Evolutionary conservation across 306 rosid species (phyloP), one percentile per base, ranked within the genome.

Genomic region (Vicia faba): DNA sequence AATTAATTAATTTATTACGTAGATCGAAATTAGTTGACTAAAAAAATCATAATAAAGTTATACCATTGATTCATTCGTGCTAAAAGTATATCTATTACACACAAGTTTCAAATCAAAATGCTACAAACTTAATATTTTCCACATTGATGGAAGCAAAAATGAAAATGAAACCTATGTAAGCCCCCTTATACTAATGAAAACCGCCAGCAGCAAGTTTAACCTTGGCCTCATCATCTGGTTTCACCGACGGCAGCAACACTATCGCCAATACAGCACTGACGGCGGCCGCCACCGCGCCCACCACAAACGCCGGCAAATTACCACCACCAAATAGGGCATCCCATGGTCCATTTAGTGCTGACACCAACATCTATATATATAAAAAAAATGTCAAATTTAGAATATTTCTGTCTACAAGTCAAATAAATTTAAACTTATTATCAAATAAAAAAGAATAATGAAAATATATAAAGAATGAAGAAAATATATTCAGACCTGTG

Each of bases 251-350:
- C 18, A 61, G 6, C 18, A 61, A 19, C 11, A 61, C 36, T 11
- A 61, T 40, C 2, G 67, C 67, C 50, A 61, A 39, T 11, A 61
- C 0, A 2, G 19, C 67, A 40, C 67, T 61, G 5, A 61, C 13
- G 5, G 4, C 67, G 0, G 51, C 51, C 2, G 35, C 35, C 19
- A 61, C 35, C 0, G 67, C 67, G 0, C 13, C 67, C 67, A 40
- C 67, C 67, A 61, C 49, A 11, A 61, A 61, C 5, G 67, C 49
- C 7, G 67, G 51, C 35, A 61, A 61, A 40, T 61, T 61, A 16
- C 67, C 67, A 40, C 67, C 67, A 19, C 67, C 67, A 20, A 61
- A 61, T 6, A 61, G 2, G 3, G 20, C 51, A 40, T 61, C 67
- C 33, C 67, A 61, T 39, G 67, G 67, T 61, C 67, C 67, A 40